Percentiles rank a stretch among this genome's conserved stretches.
Conservation (phyloP, 2,329 filamentous ascomycete species). For the Ilyonectria robusta region DNA sequence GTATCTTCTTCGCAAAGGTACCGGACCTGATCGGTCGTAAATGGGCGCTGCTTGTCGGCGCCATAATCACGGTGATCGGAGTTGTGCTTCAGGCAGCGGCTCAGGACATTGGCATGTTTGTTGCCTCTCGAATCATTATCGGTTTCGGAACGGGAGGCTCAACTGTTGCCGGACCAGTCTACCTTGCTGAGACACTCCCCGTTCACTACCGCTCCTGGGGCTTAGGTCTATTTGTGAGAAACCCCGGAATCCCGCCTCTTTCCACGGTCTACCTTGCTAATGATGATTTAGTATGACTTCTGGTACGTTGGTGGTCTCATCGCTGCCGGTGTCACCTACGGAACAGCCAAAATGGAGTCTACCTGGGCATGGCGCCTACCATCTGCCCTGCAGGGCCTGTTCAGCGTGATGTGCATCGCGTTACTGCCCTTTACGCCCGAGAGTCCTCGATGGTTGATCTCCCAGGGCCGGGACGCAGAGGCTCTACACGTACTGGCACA, state of each 20-base stretch:
- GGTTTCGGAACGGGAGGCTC: conserved; percentile 61
- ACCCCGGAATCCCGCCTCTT: neutral
- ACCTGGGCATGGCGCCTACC: conserved; percentile 55
- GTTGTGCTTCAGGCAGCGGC: conserved; percentile 63
- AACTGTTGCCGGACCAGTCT: conserved; percentile 60
- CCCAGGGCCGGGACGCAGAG: conserved; percentile 57
- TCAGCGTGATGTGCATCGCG: conserved; percentile 47
- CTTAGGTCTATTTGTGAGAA: too few relatives aligned
- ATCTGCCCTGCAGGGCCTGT: conserved; percentile 50
- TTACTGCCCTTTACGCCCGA: conserved; percentile 56
- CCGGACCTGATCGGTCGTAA: conserved; percentile 23
- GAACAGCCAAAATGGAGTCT: conserved; percentile 14
- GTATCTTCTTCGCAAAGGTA: conserved; percentile 10
- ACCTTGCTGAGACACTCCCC: conserved; percentile 58
- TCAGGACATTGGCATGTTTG: conserved; percentile 67
- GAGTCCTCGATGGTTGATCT: conserved; percentile 62
- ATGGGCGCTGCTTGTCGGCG: conserved; percentile 7
- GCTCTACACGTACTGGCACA: conserved; percentile 59
- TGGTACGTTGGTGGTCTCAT: conserved; percentile 57
- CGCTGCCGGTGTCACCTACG: conserved; percentile 61
- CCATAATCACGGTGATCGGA: conserved; percentile 57
- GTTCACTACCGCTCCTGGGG: too few relatives aligned
- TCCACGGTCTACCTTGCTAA: too few relatives aligned
- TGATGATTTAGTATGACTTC: neutral
- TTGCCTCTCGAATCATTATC: conserved; percentile 61